A percentile compares a stretch with the other conserved stretches of the same genome.
These are phyloP conservation scores for Psilocybe mexicana DNA, from an alignment of 1,284 basidiomycete species.

Conservation along the genomic window DNA sequence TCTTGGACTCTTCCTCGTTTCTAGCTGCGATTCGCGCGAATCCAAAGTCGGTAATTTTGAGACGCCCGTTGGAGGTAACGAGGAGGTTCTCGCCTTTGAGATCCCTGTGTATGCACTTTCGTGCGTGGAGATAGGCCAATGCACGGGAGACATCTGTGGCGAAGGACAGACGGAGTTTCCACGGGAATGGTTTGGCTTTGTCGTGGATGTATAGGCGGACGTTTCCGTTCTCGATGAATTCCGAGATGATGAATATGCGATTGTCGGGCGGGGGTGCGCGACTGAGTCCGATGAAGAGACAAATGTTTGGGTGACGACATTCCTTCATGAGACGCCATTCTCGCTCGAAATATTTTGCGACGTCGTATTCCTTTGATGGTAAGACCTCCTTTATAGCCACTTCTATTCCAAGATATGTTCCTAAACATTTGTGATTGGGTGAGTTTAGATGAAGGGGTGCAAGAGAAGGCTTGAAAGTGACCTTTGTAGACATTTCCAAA, in stretches of 20 bases:
- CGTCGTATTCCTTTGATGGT: constrained; percentile 87
- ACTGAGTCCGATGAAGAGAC: constrained; percentile 92
- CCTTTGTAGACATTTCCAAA: constrained; percentile 94
- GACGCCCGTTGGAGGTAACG: constrained; percentile 87
- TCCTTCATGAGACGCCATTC: constrained; percentile 95
- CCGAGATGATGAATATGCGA: constrained; percentile 87
- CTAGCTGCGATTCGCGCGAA: constrained; percentile 92
- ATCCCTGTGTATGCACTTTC: constrained; percentile 86
- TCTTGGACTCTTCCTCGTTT: constrained; percentile 87
- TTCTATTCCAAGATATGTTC: constrained; percentile 90
- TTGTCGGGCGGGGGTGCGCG: constrained; percentile 82
- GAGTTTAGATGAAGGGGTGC: constrained; percentile 1
- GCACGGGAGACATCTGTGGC: constrained; percentile 93
- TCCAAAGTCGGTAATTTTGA: constrained; percentile 97
- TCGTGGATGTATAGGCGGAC: constrained; percentile 86
- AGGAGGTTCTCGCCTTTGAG: constrained; percentile 98
- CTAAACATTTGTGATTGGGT: constrained; percentile 38
- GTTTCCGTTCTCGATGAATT: constrained; percentile 87
- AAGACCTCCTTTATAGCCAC: constrained; percentile 96
- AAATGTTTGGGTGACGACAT: constrained; percentile 87
- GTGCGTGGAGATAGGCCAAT: constrained; percentile 94
- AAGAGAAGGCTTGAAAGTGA: constrained; percentile 27
- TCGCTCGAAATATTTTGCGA: constrained; percentile 96
- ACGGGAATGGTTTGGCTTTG: constrained; percentile 79
- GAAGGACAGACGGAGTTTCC: constrained; percentile 90